Evolutionary conservation across 2,329 filamentous ascomycete species (phyloP).

Genomic region (Cytospora mali): DNA sequence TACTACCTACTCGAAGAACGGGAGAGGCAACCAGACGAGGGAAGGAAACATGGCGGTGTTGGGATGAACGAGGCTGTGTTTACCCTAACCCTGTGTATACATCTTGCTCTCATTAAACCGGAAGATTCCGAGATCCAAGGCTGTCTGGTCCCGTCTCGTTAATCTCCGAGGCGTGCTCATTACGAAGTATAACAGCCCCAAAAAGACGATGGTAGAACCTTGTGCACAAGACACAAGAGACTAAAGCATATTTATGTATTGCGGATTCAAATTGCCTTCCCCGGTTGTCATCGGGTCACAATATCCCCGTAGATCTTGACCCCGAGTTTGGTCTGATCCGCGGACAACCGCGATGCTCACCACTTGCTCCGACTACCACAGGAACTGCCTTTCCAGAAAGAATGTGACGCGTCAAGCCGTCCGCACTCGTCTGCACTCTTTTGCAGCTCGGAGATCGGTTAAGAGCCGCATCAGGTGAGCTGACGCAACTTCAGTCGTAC

Average conservation of each 20-base stretch:
- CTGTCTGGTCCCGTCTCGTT: background rate
- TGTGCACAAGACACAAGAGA: too few relatives aligned
- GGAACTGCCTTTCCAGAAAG: background rate
- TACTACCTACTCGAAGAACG: too few relatives aligned
- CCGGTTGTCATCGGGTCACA: background rate
- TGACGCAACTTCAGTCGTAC: conserved; percentile 19
- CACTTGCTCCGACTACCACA: background rate
- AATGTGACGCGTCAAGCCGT: background rate
- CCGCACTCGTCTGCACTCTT: background rate
- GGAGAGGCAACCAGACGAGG: too few relatives aligned
- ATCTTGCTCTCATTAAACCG: background rate
- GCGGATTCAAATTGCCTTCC: background rate
- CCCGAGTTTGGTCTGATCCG: background rate
- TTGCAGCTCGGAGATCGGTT: background rate
- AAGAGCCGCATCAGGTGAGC: background rate
- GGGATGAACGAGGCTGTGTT: background rate
- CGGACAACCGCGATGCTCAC: background rate
- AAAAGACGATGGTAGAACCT: background rate
- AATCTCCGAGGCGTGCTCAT: background rate
- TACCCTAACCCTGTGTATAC: background rate
- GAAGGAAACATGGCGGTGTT: background rate
- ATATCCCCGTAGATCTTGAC: background rate
- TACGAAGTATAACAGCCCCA: background rate
- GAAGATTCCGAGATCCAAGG: background rate
- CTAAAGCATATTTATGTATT: background rate